Evolutionary conservation across 176 grass and related monocot species (phyloP).

Genomic region (Oryza longistaminata): DNA sequence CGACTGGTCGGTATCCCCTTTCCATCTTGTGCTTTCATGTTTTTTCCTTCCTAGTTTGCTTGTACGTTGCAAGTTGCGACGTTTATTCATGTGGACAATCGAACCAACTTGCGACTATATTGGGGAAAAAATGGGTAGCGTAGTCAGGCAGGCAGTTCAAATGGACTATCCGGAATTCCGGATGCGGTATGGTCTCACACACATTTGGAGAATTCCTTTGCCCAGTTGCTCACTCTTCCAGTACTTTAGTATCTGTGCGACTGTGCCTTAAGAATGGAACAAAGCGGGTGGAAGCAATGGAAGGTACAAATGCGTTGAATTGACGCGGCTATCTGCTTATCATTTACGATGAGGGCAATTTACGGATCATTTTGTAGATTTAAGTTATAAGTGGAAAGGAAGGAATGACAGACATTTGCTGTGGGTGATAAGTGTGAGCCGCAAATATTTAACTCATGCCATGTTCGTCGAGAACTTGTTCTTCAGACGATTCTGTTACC

Average conservation of each 20-base stretch:
- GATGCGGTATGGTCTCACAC: not conserved
- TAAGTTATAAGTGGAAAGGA: not conserved
- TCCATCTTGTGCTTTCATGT: not conserved
- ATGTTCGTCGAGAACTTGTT: not conserved
- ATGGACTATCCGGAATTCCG: not conserved
- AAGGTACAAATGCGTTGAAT: not conserved
- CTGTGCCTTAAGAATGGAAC: not conserved
- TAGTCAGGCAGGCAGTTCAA: not conserved
- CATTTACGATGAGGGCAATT: not conserved
- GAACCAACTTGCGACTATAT: not conserved
- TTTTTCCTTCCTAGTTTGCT: not conserved
- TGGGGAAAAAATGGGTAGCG: not conserved
- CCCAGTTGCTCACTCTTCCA: not conserved
- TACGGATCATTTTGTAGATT: not conserved
- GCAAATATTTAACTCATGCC: not conserved
- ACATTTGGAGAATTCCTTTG: not conserved
- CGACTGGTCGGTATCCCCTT: constrained; percentile 52
- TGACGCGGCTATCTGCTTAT: not conserved
- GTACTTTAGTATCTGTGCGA: not conserved
- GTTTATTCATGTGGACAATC: not conserved
- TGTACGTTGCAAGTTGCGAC: not conserved
- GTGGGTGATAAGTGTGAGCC: not conserved
- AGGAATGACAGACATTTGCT: too few species aligned
- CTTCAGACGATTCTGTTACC: not conserved
- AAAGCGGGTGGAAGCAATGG: not conserved